phyloP scores from a whole-genome alignment of 345 rosid genomes.

The Salix viminalis region DNA sequence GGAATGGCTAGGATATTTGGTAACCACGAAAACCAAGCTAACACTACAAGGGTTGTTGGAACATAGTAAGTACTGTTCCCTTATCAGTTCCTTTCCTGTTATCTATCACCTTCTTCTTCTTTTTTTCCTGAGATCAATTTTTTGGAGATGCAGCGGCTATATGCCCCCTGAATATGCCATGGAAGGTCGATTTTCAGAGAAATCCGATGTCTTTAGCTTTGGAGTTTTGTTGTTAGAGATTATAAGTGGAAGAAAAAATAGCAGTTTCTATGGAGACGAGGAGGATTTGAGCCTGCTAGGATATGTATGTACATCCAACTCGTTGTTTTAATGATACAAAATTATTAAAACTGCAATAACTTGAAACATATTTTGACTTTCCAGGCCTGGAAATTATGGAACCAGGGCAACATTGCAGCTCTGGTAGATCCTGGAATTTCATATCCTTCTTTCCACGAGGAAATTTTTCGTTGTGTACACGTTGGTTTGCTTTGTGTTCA shows the following conservation, averaged over 20 bases:
- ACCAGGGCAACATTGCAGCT: too few species aligned
- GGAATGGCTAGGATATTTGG: slow-evolving; percentile 36
- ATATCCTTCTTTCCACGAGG: too few species aligned
- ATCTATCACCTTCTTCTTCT: neutral
- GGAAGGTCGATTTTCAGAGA: neutral
- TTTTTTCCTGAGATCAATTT: neutral
- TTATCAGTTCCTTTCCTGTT: neutral
- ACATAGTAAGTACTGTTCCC: slow-evolving; percentile 18
- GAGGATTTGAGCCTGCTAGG: neutral
- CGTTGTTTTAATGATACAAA: too few species aligned
- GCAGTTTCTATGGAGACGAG: neutral
- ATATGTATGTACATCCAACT: neutral
- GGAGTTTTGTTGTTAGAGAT: slow-evolving; percentile 10
- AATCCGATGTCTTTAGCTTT: slow-evolving; percentile 11
- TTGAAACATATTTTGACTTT: too few species aligned
- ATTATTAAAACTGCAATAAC: too few species aligned
- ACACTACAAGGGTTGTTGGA: slow-evolving; percentile 25
- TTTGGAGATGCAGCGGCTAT: slow-evolving; percentile 2
- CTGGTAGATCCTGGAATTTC: too few species aligned
- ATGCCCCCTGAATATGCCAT: slow-evolving; percentile 15
- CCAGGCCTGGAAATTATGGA: too few species aligned
- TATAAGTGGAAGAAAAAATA: slow-evolving; percentile 1
- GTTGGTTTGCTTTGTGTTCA: slow-evolving; percentile 21
- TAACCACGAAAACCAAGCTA: slow-evolving; percentile 17
- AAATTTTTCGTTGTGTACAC: too few species aligned